Conservation (phyloP, 495 filamentous ascomycete species). For the Sabuloglossum arenarium region DNA sequence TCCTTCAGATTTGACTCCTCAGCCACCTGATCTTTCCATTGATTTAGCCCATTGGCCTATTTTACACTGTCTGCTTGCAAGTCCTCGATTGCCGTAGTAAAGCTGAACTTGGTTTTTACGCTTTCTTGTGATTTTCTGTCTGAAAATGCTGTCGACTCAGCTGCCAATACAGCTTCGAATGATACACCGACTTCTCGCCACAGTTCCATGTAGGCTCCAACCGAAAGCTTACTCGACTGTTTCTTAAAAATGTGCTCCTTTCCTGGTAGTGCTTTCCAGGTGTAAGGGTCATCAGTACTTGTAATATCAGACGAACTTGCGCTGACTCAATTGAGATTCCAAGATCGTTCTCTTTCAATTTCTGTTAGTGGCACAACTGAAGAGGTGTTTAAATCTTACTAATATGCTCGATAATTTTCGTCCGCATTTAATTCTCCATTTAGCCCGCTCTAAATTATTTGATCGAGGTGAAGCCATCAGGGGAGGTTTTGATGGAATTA, state of each 20-base stretch:
- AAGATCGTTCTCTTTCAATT: constrained; percentile 3
- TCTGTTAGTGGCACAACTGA: not conserved
- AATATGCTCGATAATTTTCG: constrained; percentile 1
- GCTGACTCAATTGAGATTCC: constrained; percentile 7
- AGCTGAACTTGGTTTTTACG: not conserved
- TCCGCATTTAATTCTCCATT: not conserved
- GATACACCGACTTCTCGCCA: constrained; percentile 5
- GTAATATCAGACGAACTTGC: constrained; percentile 5
- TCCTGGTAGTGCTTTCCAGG: constrained; percentile 3
- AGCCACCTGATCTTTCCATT: constrained; percentile 2
- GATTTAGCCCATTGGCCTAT: not conserved
- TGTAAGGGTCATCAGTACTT: constrained; percentile 3
- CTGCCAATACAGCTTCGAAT: constrained; percentile 6
- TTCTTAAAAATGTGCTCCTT: constrained; percentile 5
- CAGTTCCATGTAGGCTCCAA: too few relatives aligned
- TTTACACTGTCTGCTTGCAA: constrained; percentile 1
- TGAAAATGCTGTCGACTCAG: not conserved
- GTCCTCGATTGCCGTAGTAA: constrained; percentile 4
- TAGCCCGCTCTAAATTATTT: not conserved
- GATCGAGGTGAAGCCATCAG: not conserved
- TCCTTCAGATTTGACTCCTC: constrained; percentile 1
- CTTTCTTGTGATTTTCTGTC: too few relatives aligned
- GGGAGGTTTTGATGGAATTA: not conserved
- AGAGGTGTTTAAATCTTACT: not conserved
- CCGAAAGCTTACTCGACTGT: constrained; percentile 5